Base-by-base conservation (phyloP, 78 protist species). In the Dictyostelium purpureum region DNA sequence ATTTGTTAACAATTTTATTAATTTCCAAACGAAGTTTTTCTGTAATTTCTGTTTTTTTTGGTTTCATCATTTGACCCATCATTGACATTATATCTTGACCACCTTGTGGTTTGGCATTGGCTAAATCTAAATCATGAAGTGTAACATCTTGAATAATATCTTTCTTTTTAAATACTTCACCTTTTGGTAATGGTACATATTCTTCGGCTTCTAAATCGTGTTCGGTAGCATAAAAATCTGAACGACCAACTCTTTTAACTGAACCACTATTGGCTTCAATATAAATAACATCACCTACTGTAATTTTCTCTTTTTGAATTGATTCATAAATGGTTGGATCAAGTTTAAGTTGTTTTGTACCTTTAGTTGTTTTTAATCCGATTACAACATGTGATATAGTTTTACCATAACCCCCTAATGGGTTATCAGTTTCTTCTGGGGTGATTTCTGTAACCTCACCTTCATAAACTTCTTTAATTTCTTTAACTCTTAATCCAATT, bases 161-260 rank as follows among this genome's bases (percentile, higher is more conserved):
- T 94, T 97, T 97, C 97, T 97, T 97, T 94, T 99, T 99, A 95
- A 98, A 98, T 6, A 99, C 99, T 35, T 99, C 99, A 28, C 99
- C 99, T 95, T 99, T 99, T 21, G 99, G 99, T n/a, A 99, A 81
- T 11, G 99, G 99, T 35, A 99, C 99, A 54, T 99, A 99, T 79
- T 98, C 99, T 95, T 99, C 99, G 4, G 99, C 99, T 78, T 98
- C 99, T n/a, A 98, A 91, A 71, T 98, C 99, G 61, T 82, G 93
- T 83, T 99, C 99, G 0, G 99, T 90, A 6, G 99, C 99, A 42
- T 87, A 98, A 33, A 95, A 95, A 87, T 99, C 99, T 19, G 96
- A 82, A 26, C 99, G 91, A 19, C 99, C 99, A 16, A 98, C 99
- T 2, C 99, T 87, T 96, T 98, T 98, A 24, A 99, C 99, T 0